Conservation (phyloP, 2,329 filamentous ascomycete genomes). For the Chaetomium olivaceum region DNA sequence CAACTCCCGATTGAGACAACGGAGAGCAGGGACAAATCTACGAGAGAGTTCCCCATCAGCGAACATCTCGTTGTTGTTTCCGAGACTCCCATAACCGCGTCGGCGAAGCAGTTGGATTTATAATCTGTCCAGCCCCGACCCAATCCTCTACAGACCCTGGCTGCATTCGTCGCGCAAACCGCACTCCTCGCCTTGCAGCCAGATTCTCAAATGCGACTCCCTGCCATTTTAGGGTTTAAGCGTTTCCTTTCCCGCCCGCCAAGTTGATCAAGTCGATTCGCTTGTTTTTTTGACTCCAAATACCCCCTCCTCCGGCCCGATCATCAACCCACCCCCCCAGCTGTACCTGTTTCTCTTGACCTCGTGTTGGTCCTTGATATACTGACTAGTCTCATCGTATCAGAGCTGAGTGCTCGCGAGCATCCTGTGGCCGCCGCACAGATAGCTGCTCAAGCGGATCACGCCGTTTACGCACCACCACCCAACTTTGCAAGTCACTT, state of each 20-base stretch:
- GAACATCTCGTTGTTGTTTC: neutral
- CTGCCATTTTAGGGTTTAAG: neutral
- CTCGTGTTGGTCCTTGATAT: constrained; percentile 8
- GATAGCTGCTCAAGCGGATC: constrained; percentile 19
- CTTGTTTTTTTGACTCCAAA: constrained; percentile 13
- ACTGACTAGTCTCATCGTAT: constrained; percentile 22
- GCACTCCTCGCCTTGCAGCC: neutral
- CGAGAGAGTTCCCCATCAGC: neutral
- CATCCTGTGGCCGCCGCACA: constrained; percentile 16
- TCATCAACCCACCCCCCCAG: neutral
- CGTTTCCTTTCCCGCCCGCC: neutral
- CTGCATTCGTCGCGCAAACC: constrained; percentile 17
- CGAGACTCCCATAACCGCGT: neutral
- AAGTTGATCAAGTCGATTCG: constrained; percentile 5
- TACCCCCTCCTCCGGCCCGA: neutral
- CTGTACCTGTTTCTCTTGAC: neutral
- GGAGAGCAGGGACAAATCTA: neutral
- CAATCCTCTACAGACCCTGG: neutral
- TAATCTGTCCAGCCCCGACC: constrained; percentile 20
- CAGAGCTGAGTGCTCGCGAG: constrained; percentile 27
- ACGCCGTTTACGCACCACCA: constrained; percentile 17
- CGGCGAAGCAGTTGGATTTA: constrained; percentile 20
- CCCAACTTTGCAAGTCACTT: constrained; percentile 22
- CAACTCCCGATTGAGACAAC: neutral
- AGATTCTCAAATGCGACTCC: neutral